Evolutionary conservation across 495 filamentous ascomycete species (phyloP).

Genomic region (Neurospora sp.): DNA sequence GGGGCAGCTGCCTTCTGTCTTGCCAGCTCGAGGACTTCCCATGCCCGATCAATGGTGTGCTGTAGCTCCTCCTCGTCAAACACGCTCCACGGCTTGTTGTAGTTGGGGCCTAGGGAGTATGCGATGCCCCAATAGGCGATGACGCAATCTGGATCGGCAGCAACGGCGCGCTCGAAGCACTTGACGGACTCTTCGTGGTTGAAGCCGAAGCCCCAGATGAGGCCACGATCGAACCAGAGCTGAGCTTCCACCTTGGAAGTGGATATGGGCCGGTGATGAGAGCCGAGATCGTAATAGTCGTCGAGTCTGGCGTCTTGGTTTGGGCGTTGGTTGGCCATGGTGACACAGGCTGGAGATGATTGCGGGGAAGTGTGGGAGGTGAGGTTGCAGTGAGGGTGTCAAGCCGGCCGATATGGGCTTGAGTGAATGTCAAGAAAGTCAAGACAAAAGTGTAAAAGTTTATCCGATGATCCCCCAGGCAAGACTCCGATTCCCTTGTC

Average conservation of each 20-base stretch:
- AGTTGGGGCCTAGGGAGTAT: constrained; percentile 57
- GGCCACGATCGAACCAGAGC: constrained; percentile 51
- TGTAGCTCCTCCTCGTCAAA: constrained; percentile 52
- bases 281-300: constrained; percentile 50
- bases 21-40: constrained; percentile 35
- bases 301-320: neutral
- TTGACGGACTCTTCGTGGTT: constrained; percentile 52
- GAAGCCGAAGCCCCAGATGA: constrained; percentile 56
- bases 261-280: constrained; percentile 36
- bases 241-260: constrained; percentile 36
- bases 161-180: constrained; percentile 51
- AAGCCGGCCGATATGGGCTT: neutral
- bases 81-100: constrained; percentile 62
- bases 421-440: neutral
- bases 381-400: neutral
- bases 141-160: constrained; percentile 41
- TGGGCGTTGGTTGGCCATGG: neutral
- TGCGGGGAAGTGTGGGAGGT: neutral
- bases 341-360: neutral
- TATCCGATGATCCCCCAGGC: neutral
- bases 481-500: neutral
- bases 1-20: constrained; percentile 18
- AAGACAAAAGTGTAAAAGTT: neutral
- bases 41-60: constrained; percentile 33
- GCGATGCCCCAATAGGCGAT: constrained; percentile 63